Evolutionary conservation across 371 early-diverging fungal genomes (phyloP), one percentile per base, ranked within the genome.

Genomic region (Actinomortierella ambigua): DNA sequence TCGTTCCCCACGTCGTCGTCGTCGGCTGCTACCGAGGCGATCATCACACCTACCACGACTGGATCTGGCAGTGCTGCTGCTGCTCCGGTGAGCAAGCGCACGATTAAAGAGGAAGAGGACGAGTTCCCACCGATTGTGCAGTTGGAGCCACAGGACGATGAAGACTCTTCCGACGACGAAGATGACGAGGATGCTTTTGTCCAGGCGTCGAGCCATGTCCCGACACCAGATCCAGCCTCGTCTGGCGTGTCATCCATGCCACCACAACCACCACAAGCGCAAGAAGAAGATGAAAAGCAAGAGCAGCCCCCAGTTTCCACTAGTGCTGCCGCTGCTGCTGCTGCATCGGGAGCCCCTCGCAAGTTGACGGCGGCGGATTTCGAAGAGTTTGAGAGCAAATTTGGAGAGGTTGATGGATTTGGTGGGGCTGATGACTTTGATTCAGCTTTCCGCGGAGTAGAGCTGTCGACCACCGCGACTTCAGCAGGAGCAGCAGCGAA

Each of bases 201-300:
- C 4, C 75, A 73, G 55, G 64, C 67, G 22, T 59, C 55, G 60
- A 67, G 67, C 62, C 63, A 55, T 1, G 18, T 63, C 15, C 77
- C 82, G 20, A 78, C 76, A 1, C 80, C 82, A 1, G 77, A 83
- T 6, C 81, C 83, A 15, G 57, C 51, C 7, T n/a, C n/a, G n/a
- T n/a, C n/a, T n/a, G n/a, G n/a, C n/a, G n/a, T n/a, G n/a, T n/a
- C n/a, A n/a, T n/a, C n/a, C n/a, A n/a, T n/a, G n/a, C n/a, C n/a
- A n/a, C n/a, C n/a, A n/a, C n/a, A n/a, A n/a, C n/a, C n/a, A n/a
- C n/a, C n/a, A n/a, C n/a, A n/a, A n/a, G n/a, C n/a, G n/a, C n/a
- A n/a, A n/a, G n/a, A n/a, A n/a, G n/a, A n/a, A n/a, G n/a, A n/a
- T n/a, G n/a, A n/a, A n/a, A n/a, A n/a, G n/a, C n/a, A n/a, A n/a